Evolutionary conservation across 495 filamentous ascomycete species (phyloP).

Genomic region (Neurospora sp.): DNA sequence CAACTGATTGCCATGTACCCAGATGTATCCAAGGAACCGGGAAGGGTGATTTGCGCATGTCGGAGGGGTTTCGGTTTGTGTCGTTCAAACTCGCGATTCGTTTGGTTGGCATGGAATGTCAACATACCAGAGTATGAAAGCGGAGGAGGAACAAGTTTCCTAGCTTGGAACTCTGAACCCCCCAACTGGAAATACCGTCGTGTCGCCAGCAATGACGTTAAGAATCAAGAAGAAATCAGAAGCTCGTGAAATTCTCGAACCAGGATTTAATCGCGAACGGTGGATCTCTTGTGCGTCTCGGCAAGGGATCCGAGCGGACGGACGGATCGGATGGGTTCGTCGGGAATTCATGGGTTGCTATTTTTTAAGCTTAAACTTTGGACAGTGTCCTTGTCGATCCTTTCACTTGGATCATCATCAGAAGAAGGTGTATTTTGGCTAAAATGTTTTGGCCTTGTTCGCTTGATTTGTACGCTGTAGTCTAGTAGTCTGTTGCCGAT

Average conservation of each 20-base stretch:
- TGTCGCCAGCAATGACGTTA: neutral
- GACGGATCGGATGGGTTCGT: neutral
- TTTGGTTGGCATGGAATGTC: neutral
- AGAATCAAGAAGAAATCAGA: neutral
- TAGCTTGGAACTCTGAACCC: neutral
- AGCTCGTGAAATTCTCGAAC: neutral
- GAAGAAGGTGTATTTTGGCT: neutral
- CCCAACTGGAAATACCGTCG: neutral
- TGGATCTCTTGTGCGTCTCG: neutral
- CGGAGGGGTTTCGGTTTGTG: neutral
- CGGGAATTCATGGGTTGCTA: neutral
- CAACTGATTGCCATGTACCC: neutral
- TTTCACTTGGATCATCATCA: neutral
- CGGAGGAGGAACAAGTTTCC: neutral
- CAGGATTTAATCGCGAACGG: neutral
- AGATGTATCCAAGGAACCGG: neutral
- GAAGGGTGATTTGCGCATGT: neutral
- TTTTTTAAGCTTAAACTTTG: neutral
- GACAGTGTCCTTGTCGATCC: neutral
- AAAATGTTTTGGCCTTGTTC: neutral
- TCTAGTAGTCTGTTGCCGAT: neutral
- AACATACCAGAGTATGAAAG: neutral
- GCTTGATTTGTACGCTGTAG: neutral
- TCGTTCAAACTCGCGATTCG: neutral
- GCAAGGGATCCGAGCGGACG: neutral